Base-by-base conservation (phyloP, 164 flowering plant species). In the Umbilicus rupestris region DNA sequence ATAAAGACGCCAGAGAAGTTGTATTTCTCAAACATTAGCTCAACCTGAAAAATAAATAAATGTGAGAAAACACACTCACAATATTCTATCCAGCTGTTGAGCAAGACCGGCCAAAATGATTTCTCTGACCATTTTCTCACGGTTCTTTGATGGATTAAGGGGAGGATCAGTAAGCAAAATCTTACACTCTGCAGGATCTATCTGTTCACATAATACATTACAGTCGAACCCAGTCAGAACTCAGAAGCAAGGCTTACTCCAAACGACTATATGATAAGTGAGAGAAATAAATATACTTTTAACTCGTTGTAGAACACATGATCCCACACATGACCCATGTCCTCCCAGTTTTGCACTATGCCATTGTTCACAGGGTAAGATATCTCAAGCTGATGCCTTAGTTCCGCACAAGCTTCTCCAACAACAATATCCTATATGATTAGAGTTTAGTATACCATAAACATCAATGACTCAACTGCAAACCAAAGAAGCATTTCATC, bases 301-400 rank as follows among this genome's bases (percentile, higher is more conserved):
- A 95, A 77, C 75, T 92, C 97, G 68, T 80, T 83, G 74, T 70
- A 88, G 73, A 95, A 95, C 37, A 96, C 91, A 73, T 90, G 96
- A 70, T 95, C 99, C 97, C 97, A 92, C 20, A 95, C 87, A 71
- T 92, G 89, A 59, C 86, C 80, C 97, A 95, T 95, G 71, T 89
- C 99, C 46, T 95, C 99, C 99, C 99, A 95, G 66, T 95, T 95
- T 80, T 95, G 97, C 70, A 95, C 90, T 35, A 94, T 92, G 20
- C 99, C 99, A 80, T 95, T 90, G 75, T 80, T 83, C 50, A 95
- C 99, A 67, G 99, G 99, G 78, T 95, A 95, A 66, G 97, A 84
- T n/a, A 95, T 78, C 75, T 95, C 97, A 69, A 95, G 75, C 46
- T 95, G 97, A 82, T 95, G 88, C 74, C 92, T 84, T 76, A 83